Evolutionary conservation across 2,329 filamentous ascomycete species (phyloP).

Genomic region (Colletotrichum echinochloae): DNA sequence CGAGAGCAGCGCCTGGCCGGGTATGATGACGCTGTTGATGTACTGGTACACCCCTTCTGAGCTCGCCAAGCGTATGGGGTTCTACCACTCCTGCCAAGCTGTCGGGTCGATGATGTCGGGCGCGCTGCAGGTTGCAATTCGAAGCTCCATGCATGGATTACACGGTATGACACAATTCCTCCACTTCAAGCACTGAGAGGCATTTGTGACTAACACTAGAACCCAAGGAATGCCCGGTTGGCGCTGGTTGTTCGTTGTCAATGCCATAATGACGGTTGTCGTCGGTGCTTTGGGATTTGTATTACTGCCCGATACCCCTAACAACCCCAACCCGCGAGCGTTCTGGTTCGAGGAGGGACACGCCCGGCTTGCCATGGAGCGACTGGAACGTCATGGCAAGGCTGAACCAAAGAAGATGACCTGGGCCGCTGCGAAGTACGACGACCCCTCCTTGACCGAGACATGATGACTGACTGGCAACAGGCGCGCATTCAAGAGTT

Average conservation of each 20-base stretch:
- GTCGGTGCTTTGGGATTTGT: conserved; percentile 41
- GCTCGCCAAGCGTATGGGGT: conserved; percentile 63
- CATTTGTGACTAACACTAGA: conserved; percentile 60
- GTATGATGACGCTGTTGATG: conserved; percentile 52
- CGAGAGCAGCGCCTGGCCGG: conserved; percentile 50
- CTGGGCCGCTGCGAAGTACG: conserved; percentile 44
- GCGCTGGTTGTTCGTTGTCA: conserved; percentile 57
- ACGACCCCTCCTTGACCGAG: conserved; percentile 3
- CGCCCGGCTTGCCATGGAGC: conserved; percentile 35
- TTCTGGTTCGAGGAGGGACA: conserved; percentile 38
- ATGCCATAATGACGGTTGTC: conserved; percentile 47
- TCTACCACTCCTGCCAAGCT: conserved; percentile 62
- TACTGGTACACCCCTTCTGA: conserved; percentile 54
- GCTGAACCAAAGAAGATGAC: conserved; percentile 45
- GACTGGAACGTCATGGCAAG: conserved; percentile 35
- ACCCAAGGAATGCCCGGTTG: conserved; percentile 52
- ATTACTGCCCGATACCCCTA: conserved; percentile 39
- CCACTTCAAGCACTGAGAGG: conserved; percentile 49
- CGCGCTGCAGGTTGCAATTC: conserved; percentile 65
- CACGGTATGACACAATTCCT: conserved; percentile 11
- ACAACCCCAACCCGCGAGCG: conserved; percentile 44
- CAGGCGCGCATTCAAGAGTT: conserved; percentile 36
- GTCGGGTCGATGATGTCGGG: conserved; percentile 67
- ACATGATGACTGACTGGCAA: neutral
- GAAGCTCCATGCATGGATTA: conserved; percentile 37